phyloP scores from a whole-genome alignment of 352 stramenopile genomes.

The Saprolegnia parasitica region DNA sequence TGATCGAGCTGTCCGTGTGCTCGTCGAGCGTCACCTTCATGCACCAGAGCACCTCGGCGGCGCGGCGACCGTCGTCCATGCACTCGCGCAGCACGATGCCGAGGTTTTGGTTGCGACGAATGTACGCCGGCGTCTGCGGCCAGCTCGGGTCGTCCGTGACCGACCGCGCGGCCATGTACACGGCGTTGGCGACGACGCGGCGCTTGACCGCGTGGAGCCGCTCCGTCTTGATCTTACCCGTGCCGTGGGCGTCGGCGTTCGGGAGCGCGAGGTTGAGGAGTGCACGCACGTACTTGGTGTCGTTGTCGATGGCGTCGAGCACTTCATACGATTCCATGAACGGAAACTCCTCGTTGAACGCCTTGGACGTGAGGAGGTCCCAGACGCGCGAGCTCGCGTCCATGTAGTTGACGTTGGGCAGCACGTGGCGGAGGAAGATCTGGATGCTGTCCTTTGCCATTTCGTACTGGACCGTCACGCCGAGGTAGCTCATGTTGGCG shows the following conservation, averaged over 20 bases:
- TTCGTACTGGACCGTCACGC: slow-evolving; percentile 83
- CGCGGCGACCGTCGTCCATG: slow-evolving; percentile 58
- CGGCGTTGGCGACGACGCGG: slow-evolving; percentile 66
- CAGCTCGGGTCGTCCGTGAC: slow-evolving; percentile 69
- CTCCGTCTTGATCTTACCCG: slow-evolving; percentile 81
- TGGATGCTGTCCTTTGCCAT: slow-evolving; percentile 83
- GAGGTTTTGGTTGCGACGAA: slow-evolving; percentile 73
- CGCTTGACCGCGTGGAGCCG: slow-evolving; percentile 71
- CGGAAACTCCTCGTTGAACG: slow-evolving; percentile 79
- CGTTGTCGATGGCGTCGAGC: slow-evolving; percentile 64
- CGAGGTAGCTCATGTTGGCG: slow-evolving; percentile 86
- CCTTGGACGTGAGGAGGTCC: slow-evolving; percentile 56
- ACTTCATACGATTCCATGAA: slow-evolving; percentile 71
- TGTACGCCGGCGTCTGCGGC: slow-evolving; percentile 53
- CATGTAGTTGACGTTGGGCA: slow-evolving; percentile 75
- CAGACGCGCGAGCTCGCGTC: slow-evolving; percentile 55
- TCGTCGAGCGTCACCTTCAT: slow-evolving; percentile 79
- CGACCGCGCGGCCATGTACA: slow-evolving; percentile 58
- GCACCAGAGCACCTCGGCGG: slow-evolving; percentile 74
- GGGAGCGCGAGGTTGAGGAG: slow-evolving; percentile 78
- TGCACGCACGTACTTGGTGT: slow-evolving; percentile 78
- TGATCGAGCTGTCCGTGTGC: slow-evolving; percentile 62
- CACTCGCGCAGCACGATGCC: slow-evolving; percentile 74
- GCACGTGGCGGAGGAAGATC: slow-evolving; percentile 81
- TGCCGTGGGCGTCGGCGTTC: slow-evolving; percentile 55